Percentiles rank a stretch among this genome's conserved stretches.
These are phyloP conservation scores for Xylaria grammica DNA, from an alignment of 495 filamentous ascomycete genomes.

Conservation along the genomic window DNA sequence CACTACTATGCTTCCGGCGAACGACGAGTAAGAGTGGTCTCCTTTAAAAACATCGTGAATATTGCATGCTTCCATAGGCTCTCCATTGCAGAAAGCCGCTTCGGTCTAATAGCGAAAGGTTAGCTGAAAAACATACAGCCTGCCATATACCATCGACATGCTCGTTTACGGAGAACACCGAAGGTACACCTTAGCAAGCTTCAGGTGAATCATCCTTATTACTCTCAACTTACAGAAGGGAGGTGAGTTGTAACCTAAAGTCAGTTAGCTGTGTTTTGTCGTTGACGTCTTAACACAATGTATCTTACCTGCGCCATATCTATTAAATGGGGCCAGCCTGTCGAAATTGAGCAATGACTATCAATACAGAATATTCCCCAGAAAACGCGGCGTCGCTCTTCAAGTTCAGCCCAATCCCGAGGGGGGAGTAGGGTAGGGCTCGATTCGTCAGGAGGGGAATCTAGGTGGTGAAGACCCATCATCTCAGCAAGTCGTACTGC, in stretches of 20 bases:
- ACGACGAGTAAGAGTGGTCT: conserved; percentile 41
- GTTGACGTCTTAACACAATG: not conserved
- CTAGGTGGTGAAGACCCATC: conserved; percentile 56
- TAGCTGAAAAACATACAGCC: conserved; percentile 15
- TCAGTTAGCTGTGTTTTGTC: conserved; percentile 14
- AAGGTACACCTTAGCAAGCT: not conserved
- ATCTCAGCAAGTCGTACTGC: conserved; percentile 48
- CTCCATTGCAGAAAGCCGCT: conserved; percentile 43
- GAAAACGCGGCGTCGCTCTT: conserved; percentile 58
- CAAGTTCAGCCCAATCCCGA: conserved; percentile 52
- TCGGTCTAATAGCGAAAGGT: conserved; percentile 36
- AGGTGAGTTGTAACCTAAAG: conserved; percentile 50
- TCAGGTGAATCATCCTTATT: too few species aligned
- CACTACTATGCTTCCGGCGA: conserved; percentile 45
- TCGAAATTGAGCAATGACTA: conserved; percentile 51
- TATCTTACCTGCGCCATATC: conserved; percentile 43
- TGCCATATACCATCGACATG: not conserved
- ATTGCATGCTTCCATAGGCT: conserved; percentile 37
- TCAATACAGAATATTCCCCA: conserved; percentile 60
- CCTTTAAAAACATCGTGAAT: conserved; percentile 47
- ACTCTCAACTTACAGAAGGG: conserved; percentile 39
- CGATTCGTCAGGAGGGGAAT: conserved; percentile 42
- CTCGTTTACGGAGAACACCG: not conserved
- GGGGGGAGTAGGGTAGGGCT: conserved; percentile 44
- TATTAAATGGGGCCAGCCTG: conserved; percentile 54